Percentiles rank a stretch among this genome's conserved stretches.
Conservation (phyloP, 306 rosid genomes). For the Senna siamea region DNA sequence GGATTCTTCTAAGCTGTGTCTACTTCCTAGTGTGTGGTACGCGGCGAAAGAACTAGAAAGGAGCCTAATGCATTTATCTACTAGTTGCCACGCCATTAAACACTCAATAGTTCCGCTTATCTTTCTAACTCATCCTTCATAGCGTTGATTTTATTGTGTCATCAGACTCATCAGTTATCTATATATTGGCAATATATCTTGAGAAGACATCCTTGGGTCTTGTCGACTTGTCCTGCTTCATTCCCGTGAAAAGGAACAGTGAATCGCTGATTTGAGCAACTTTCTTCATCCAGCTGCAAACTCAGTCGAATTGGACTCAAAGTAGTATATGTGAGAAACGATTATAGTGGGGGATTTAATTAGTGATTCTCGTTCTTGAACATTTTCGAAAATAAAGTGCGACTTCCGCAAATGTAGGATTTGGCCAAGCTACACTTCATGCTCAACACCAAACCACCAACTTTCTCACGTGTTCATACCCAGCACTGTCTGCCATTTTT, state of each 20-base stretch:
- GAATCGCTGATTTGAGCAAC: neutral
- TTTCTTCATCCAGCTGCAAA: neutral
- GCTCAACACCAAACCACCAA: constrained; percentile 16
- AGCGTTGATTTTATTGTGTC: neutral
- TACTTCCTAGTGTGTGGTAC: neutral
- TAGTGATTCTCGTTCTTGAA: neutral
- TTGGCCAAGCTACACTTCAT: constrained; percentile 39
- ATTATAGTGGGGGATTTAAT: neutral
- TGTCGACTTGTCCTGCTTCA: neutral
- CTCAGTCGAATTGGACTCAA: neutral
- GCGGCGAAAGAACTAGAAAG: neutral
- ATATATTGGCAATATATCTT: neutral
- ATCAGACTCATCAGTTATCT: neutral
- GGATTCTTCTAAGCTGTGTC: neutral
- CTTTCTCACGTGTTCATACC: neutral
- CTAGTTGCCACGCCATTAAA: neutral
- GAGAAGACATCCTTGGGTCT: neutral
- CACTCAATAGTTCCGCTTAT: neutral
- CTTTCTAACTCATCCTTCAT: neutral
- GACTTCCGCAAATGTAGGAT: constrained; percentile 34
- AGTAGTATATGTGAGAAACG: neutral
- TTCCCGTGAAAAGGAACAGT: neutral
- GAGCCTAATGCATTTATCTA: too few relatives aligned
- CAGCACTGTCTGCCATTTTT: constrained; percentile 45
- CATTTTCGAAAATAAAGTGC: constrained; percentile 13